Conservation (phyloP, 805 yeast species). For the Starmerella etchellsii region DNA sequence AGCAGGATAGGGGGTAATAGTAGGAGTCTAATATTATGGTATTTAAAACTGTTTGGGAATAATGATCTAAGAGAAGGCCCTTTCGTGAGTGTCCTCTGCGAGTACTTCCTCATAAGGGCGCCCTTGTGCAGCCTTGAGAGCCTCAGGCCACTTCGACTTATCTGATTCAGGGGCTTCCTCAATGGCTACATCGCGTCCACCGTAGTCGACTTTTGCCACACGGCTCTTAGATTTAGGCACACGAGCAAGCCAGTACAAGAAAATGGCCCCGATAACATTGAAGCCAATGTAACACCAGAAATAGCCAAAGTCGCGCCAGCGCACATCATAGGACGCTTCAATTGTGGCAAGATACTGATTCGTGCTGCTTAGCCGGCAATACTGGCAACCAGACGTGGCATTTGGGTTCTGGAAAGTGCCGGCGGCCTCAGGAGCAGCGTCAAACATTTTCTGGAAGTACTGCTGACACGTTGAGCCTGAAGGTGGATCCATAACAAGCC, state of each 20-base stretch:
- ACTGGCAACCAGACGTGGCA: conserved; percentile 33
- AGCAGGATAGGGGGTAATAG: too few species aligned
- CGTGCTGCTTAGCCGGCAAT: conserved; percentile 31
- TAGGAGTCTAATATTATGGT: too few species aligned
- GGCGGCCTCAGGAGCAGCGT: conserved; percentile 22
- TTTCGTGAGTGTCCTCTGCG: background rate
- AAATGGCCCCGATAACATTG: conserved; percentile 32
- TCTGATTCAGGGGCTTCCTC: conserved; percentile 13
- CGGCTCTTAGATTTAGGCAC: conserved; percentile 23
- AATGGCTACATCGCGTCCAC: conserved; percentile 17
- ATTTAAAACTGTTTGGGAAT: too few species aligned
- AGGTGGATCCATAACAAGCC: conserved; percentile 41
- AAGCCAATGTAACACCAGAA: conserved; percentile 44
- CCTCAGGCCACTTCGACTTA: conserved; percentile 10
- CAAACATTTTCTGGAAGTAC: conserved; percentile 37
- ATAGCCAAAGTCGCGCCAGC: conserved; percentile 60
- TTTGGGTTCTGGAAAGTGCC: conserved; percentile 50
- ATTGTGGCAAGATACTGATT: conserved; percentile 35
- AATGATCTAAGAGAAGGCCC: too few species aligned
- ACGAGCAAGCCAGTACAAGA: conserved; percentile 26
- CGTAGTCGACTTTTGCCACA: conserved; percentile 16
- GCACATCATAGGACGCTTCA: conserved; percentile 34
- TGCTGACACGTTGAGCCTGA: conserved; percentile 51
- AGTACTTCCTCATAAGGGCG: background rate
- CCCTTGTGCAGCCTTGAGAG: conserved; percentile 6